Base-by-base conservation (phyloP, 2,329 filamentous ascomycete genomes). In the Gnomoniopsis smithogilvyi region DNA sequence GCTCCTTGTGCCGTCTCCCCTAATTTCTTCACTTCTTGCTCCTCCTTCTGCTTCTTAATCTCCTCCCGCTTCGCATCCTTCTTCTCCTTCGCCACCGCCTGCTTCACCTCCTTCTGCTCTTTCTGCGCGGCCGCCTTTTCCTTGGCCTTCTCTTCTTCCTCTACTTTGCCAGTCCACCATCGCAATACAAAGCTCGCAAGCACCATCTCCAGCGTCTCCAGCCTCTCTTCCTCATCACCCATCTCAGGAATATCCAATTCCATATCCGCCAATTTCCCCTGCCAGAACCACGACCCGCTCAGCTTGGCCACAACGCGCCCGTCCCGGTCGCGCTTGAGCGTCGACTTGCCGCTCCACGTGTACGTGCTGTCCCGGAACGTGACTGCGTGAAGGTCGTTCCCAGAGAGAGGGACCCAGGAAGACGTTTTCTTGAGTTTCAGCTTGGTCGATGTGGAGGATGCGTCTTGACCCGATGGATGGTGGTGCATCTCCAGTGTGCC, bases 211-310 rank as follows among this genome's bases (percentile, higher is more conserved):
- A 62, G 17, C 26, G 59, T 45, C 36, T 50, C 52, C 14, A 51
- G 52, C 15, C 60, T 48, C 50, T 59, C 60, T 7, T 50, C 56
- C 53, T 56, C 60, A 21, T 56, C 56, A 8, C 53, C 60, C 15
- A 59, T 43, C 19, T 41, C 38, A n/a, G 54, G 54, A 0, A 62
- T 30, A 24, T 62, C 56, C 15, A 62, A 12, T 38, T 62, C 60
- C 26, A 62, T 33, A 24, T 62, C 60, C n/a, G 54, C 60, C 17
- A 62, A 45, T 36, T 62, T 62, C 6, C 60, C 60, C 36, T 62
- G 56, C 21, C 47, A 59, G 49, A 62, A 59, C 56, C 60, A 56
- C 21, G 49, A 52, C 49, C 51, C 58, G 14, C 43, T 45, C 47
- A 62, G 47, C 43, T 34, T 49, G 8, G 60, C 60, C 15, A 62